These are phyloP conservation scores for Coelastrella sp. DNA, from an alignment of 139 green algal species.

Conservation along the genomic window DNA sequence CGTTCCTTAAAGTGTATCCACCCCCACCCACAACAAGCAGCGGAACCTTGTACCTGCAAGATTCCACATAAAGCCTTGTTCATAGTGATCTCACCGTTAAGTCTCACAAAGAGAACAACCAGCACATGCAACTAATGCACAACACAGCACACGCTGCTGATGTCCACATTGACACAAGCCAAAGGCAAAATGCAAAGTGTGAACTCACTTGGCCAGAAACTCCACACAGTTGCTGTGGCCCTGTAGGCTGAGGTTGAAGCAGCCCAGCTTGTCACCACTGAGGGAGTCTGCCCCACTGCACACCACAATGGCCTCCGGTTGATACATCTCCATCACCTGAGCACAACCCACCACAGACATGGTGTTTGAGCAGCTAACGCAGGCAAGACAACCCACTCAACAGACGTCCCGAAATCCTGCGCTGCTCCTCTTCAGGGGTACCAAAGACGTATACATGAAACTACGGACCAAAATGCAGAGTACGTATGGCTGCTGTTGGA, in stretches of 20 bases:
- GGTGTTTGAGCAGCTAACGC: no score
- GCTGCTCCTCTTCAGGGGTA: no score
- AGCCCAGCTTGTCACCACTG: conserved; percentile 96
- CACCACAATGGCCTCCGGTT: conserved; percentile 96
- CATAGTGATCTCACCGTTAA: no score
- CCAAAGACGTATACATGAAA: no score
- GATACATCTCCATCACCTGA: conserved; percentile 96
- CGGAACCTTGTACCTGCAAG: conserved; percentile 88
- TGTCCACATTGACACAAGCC: background rate
- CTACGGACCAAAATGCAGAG: no score
- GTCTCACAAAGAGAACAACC: no score
- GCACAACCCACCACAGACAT: no score
- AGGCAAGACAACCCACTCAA: no score
- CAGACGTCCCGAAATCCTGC: no score
- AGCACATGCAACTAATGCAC: no score
- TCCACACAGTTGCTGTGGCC: conserved; percentile 92
- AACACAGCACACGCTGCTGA: background rate
- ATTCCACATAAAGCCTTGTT: no score
- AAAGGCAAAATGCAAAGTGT: background rate
- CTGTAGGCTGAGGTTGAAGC: conserved; percentile 98
- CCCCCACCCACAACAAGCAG: conserved; percentile 96
- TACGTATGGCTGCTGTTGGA: no score
- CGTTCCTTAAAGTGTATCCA: conserved; percentile 99
- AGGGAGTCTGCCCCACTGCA: conserved; percentile 97
- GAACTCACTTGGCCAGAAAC: conserved; percentile 83